These are phyloP conservation scores for Beauveria sp. DNA, from an alignment of 2,329 filamentous ascomycete species.

Conservation along the genomic window DNA sequence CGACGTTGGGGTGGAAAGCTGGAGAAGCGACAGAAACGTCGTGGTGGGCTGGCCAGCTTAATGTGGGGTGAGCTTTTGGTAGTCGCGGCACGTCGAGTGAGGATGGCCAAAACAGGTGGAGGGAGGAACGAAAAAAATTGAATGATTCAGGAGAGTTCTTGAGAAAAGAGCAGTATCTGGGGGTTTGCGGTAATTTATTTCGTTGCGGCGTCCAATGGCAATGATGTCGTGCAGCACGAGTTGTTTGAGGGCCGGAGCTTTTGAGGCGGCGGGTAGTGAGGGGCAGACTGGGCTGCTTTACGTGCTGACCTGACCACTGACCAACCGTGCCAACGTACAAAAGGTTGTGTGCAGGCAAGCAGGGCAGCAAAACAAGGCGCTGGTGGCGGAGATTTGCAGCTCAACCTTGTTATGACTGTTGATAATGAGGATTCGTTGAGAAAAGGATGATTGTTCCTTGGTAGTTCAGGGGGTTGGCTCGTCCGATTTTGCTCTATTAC, in stretches of 20 bases:
- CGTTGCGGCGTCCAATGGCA: conserved; percentile 7
- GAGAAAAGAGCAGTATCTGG: background rate
- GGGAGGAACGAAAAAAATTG: background rate
- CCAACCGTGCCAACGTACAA: no score
- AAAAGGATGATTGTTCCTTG: background rate
- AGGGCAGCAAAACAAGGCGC: conserved; percentile 1
- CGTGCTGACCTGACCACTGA: background rate
- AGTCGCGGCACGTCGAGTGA: background rate
- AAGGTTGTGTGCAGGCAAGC: background rate
- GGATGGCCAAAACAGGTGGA: background rate
- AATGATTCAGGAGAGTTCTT: no score
- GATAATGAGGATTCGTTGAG: background rate
- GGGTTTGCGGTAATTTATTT: conserved; percentile 7
- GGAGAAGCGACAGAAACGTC: background rate
- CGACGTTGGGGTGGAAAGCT: conserved; percentile 1
- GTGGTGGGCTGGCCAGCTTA: background rate
- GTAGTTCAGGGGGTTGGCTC: background rate
- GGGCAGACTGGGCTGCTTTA: background rate
- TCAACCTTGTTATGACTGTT: background rate
- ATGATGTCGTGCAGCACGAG: conserved; percentile 10
- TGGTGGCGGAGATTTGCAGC: conserved; percentile 1
- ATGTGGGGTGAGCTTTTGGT: conserved; percentile 5
- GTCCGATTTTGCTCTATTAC: background rate
- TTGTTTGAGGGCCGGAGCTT: conserved; percentile 1
- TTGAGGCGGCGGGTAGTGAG: conserved; percentile 1